phyloP scores from a whole-genome alignment of 2,329 filamentous ascomycete genomes.

The Pyrenochaeta sp. region DNA sequence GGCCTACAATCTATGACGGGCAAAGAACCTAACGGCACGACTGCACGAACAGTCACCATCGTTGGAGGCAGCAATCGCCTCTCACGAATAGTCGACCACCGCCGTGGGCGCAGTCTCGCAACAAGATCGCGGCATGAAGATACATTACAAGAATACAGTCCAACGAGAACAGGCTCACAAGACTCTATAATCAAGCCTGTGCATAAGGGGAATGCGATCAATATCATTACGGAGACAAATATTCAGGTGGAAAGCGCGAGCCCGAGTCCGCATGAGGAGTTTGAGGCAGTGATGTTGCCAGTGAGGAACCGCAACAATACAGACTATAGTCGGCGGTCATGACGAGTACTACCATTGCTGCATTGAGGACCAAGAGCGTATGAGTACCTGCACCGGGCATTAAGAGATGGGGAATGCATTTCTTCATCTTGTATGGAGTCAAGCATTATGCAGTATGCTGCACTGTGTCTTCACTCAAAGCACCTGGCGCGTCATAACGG shows the following conservation, averaged over 20 bases:
- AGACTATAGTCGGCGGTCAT: conserved; percentile 1
- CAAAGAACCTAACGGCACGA: conserved; percentile 31
- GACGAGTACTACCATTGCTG: neutral
- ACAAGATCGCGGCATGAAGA: conserved; percentile 20
- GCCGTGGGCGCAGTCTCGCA: conserved; percentile 26
- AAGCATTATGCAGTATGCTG: too few relatives aligned
- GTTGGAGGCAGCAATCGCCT: conserved; percentile 41
- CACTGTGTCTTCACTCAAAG: too few relatives aligned
- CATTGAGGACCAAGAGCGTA: too few relatives aligned
- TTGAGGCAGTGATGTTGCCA: conserved; percentile 3
- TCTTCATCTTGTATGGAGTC: too few relatives aligned
- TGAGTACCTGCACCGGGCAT: too few relatives aligned
- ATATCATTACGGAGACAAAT: conserved; percentile 45
- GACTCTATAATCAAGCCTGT: conserved; percentile 45
- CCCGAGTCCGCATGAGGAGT: conserved; percentile 13
- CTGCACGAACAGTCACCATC: conserved; percentile 46
- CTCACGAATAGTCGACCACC: conserved; percentile 39
- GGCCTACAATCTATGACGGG: conserved; percentile 38
- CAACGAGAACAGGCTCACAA: conserved; percentile 39
- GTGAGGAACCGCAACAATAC: conserved; percentile 18
- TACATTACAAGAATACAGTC: conserved; percentile 30
- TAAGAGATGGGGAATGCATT: too few relatives aligned
- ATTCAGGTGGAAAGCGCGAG: conserved; percentile 41
- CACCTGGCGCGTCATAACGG: too few relatives aligned
- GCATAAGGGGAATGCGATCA: conserved; percentile 23